Percentiles rank a stretch among this genome's conserved stretches.
Evolutionary conservation across 2,329 filamentous ascomycete species (phyloP).

Genomic region (Colletotrichum phormii): DNA sequence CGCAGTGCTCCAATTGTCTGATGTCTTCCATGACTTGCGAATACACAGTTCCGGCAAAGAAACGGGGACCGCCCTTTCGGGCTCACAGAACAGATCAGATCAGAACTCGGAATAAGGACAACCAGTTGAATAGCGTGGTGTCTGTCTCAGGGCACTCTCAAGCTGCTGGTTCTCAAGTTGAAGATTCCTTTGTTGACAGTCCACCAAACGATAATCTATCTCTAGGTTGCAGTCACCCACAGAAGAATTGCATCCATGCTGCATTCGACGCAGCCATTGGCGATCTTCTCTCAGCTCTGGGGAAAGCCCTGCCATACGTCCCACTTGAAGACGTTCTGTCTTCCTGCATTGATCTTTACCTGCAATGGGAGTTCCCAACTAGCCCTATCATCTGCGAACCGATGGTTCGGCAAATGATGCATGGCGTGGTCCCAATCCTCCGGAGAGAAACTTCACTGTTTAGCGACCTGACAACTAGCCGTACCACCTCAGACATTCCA

Average conservation of each 20-base stretch:
- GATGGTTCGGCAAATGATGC: background rate
- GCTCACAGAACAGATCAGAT: background rate
- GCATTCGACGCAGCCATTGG: background rate
- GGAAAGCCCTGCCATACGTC: constrained; percentile 2
- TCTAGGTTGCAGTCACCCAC: background rate
- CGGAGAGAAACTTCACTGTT: background rate
- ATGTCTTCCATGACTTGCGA: constrained; percentile 12
- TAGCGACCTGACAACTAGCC: background rate
- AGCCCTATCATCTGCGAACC: constrained; percentile 23
- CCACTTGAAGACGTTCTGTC: constrained; percentile 13
- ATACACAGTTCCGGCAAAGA: constrained; percentile 15
- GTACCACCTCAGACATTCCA: background rate
- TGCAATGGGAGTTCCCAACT: constrained; percentile 21
- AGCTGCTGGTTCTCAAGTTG: background rate
- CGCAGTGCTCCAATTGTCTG: constrained; percentile 1
- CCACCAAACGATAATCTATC: background rate
- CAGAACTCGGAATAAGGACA: too few species aligned
- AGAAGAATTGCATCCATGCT: too few species aligned
- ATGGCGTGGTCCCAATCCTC: constrained; percentile 8
- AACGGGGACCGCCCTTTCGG: constrained; percentile 10
- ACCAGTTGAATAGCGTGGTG: too few species aligned
- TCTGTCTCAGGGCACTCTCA: background rate
- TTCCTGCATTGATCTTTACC: constrained; percentile 20
- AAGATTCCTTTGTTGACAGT: background rate
- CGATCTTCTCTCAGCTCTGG: constrained; percentile 5